Evolutionary conservation across 2,329 filamentous ascomycete genomes (phyloP), one percentile per base, ranked within the genome.

Genomic region (Ophiostoma sp.): DNA sequence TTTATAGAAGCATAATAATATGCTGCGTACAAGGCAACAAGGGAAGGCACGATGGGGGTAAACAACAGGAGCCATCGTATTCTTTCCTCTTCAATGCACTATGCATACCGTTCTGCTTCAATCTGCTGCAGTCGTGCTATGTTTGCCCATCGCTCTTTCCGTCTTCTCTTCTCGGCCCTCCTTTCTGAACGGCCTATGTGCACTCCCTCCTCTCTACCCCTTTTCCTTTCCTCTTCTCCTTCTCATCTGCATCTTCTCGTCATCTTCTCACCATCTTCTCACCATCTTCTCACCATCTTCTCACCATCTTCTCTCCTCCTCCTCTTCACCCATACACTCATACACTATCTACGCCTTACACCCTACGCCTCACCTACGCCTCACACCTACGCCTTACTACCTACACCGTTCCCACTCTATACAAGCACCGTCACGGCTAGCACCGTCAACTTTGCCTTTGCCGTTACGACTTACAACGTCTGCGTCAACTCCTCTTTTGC

Each of bases 221-320:
- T 62, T n/a, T 38, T 65, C 64, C 55, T 36, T 14, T 16, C n/a
- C 47, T 49, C 47, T 14, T 49, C 5, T 11, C 27, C 65, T 60
- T 64, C 45, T 72, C 71, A 73, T 55, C 44, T 27, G 27, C 27
- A 27, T 27, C 27, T 27, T 27, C 27, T 27, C 27, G 27, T 27
- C 27, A 27, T 27, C 27, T 27, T 47, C 73, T 73, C 73, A 12
- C 55, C 55, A 7, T 14, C 36, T 9, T 75, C 74, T 52, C 64
- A 74, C 16, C 47, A 11, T 72, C 68, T 72, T 72, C 71, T 73
- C 75, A 78, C 80, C 77, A 75, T 78, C 42, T 27, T 47, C 73
- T 73, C 73, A 12, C 52, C 52, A 7, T 14, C 36, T 9, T 75
- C 74, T 52, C 64, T 74, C 16, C 47, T 45, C 72, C 68, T 72